phyloP scores from a whole-genome alignment of 2,329 filamentous ascomycete species.

The Talaromyces sp. region DNA sequence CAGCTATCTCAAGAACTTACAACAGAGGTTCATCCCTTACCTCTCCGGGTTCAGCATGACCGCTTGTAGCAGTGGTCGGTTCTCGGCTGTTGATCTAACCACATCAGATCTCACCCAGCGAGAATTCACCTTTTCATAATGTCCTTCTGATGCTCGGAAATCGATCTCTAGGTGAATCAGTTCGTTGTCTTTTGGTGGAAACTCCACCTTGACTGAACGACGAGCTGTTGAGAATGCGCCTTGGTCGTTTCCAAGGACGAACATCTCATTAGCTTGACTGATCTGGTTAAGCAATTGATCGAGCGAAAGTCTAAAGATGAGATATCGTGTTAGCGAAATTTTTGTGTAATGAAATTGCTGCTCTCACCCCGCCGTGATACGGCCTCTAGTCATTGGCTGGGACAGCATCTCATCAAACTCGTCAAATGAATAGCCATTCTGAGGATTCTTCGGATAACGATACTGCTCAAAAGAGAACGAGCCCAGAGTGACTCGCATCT shows the following conservation, averaged over 20 bases:
- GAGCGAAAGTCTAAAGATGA: background rate
- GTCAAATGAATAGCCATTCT: conserved; percentile 30
- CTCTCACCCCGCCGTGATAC: conserved; percentile 37
- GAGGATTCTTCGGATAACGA: conserved; percentile 26
- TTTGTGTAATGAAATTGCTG: background rate
- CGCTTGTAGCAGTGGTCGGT: conserved; percentile 33
- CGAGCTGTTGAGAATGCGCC: conserved; percentile 23
- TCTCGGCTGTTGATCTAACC: conserved; percentile 22
- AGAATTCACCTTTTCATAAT: conserved; percentile 34
- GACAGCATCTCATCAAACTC: conserved; percentile 43
- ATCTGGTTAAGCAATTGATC: conserved; percentile 29
- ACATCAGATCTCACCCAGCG: conserved; percentile 35
- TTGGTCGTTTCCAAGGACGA: conserved; percentile 26
- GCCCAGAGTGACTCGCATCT: conserved; percentile 44
- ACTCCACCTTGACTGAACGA: conserved; percentile 44
- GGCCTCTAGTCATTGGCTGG: conserved; percentile 34
- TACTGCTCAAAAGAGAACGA: conserved; percentile 40
- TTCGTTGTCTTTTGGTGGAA: conserved; percentile 27
- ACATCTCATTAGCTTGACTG: conserved; percentile 27
- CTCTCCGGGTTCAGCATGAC: conserved; percentile 37
- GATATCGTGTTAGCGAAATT: background rate
- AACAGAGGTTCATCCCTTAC: conserved; percentile 21
- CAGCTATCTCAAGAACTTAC: background rate
- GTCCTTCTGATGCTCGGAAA: conserved; percentile 29
- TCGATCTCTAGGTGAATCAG: conserved; percentile 39